A percentile compares a stretch with the other conserved stretches of the same genome.
These are phyloP conservation scores for Leccinum uliginosum DNA, from an alignment of 768 basidiomycete genomes.

Conservation along the genomic window DNA sequence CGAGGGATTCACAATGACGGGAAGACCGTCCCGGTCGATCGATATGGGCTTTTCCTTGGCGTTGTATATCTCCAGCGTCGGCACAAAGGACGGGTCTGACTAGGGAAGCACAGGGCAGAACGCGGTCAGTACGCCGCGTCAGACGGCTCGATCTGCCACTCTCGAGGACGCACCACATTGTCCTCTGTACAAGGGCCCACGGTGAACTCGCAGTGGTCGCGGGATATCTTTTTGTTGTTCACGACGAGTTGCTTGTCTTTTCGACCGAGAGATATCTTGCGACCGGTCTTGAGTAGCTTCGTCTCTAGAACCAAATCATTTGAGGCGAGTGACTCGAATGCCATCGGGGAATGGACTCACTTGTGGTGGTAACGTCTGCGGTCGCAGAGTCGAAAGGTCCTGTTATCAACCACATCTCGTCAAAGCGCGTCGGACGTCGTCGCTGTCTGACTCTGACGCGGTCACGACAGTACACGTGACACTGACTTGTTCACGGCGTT, in stretches of 20 bases:
- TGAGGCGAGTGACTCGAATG: slow-evolving; percentile 16
- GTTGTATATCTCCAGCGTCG: slow-evolving; percentile 46
- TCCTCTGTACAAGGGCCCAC: slow-evolving; percentile 50
- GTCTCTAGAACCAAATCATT: slow-evolving; percentile 29
- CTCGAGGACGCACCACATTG: slow-evolving; percentile 46
- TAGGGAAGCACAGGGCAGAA: slow-evolving; percentile 20
- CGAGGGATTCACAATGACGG: slow-evolving; percentile 34
- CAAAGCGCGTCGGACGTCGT: too few relatives aligned
- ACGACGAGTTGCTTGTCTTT: slow-evolving; percentile 50
- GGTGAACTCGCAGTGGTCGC: slow-evolving; percentile 52
- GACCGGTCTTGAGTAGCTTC: slow-evolving; percentile 62
- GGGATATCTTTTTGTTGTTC: slow-evolving; percentile 61
- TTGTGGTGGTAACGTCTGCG: slow-evolving; percentile 36
- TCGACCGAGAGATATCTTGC: slow-evolving; percentile 52
- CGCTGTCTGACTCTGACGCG: too few relatives aligned
- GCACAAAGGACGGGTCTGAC: slow-evolving; percentile 46
- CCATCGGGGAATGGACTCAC: slow-evolving; percentile 30
- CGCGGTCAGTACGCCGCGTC: neutral
- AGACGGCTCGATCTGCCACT: too few relatives aligned
- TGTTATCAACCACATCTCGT: slow-evolving; percentile 55
- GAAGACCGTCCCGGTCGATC: slow-evolving; percentile 35
- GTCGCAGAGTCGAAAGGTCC: slow-evolving; percentile 49
- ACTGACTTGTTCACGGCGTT: too few relatives aligned
- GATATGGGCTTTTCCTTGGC: slow-evolving; percentile 44
- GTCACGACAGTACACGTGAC: too few relatives aligned